phyloP scores from a whole-genome alignment of 2,329 filamentous ascomycete species.

The Alternaria solani region DNA sequence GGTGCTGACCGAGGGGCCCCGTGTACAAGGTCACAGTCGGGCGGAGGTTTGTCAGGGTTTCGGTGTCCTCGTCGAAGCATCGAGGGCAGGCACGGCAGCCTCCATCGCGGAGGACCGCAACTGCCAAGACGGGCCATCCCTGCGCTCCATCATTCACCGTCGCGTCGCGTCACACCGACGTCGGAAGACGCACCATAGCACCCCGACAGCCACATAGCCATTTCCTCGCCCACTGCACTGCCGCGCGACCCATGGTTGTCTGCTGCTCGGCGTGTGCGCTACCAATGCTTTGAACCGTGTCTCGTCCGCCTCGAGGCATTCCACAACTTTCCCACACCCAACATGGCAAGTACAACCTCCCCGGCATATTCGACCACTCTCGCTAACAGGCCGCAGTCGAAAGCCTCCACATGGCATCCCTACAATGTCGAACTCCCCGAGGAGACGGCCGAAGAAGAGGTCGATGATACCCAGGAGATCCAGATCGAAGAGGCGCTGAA shows the following conservation, averaged over 20 bases:
- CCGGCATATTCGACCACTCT: background rate
- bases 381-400: slow-evolving; percentile 39
- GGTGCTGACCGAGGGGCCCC: slow-evolving; percentile 20
- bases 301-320: slow-evolving; percentile 9
- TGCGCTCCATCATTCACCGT: slow-evolving; percentile 18
- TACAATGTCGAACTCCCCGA: slow-evolving; percentile 96
- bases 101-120: slow-evolving; percentile 25
- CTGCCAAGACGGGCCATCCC: slow-evolving; percentile 22
- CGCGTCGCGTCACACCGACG: slow-evolving; percentile 24
- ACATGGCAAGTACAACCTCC: slow-evolving; percentile 31
- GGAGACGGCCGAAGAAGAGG: slow-evolving; percentile 84
- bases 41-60: slow-evolving; percentile 26
- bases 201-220: background rate
- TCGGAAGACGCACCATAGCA: background rate
- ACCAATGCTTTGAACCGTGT: slow-evolving; percentile 20
- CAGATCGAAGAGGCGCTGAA: slow-evolving; percentile 98
- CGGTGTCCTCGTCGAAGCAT: slow-evolving; percentile 19
- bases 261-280: slow-evolving; percentile 5
- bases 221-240: background rate
- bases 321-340: slow-evolving; percentile 12
- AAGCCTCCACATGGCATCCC: slow-evolving; percentile 71
- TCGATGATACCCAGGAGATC: slow-evolving; percentile 94
- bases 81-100: slow-evolving; percentile 29
- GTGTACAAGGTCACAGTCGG: slow-evolving; percentile 16
- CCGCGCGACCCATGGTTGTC: slow-evolving; percentile 14